Evolutionary conservation across 345 rosid genomes (phyloP).

Genomic region (Lenwebbia sp.): DNA sequence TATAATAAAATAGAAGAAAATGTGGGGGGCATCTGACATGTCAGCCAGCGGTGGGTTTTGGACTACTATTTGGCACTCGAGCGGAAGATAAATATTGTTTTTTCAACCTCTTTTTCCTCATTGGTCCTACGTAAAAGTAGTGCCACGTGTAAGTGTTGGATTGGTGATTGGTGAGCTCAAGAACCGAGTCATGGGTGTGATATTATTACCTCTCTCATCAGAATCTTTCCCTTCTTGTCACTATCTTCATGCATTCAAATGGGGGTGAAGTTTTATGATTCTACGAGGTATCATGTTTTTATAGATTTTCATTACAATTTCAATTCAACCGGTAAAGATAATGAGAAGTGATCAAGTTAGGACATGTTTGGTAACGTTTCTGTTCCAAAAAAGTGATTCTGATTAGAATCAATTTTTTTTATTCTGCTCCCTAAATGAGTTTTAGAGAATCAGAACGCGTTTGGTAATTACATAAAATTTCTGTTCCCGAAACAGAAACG

Average conservation of each 20-base stretch:
- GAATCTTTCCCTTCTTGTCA: not conserved
- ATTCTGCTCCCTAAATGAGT: too few species aligned
- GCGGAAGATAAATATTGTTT: not conserved
- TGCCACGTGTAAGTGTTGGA: not conserved
- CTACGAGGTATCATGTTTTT: not conserved
- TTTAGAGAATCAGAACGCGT: too few species aligned
- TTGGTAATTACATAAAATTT: too few species aligned
- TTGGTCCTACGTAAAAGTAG: too few species aligned
- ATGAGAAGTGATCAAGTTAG: not conserved
- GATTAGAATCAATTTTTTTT: too few species aligned
- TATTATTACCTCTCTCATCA: not conserved
- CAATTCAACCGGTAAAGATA: not conserved
- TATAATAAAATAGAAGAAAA: not conserved
- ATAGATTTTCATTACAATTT: not conserved
- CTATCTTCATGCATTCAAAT: not conserved
- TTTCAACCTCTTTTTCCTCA: too few species aligned
- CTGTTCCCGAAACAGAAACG: too few species aligned
- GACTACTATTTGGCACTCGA: not conserved
- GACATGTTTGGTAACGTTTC: too few species aligned
- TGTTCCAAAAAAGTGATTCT: too few species aligned
- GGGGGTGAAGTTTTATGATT: not conserved
- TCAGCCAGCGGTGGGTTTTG: not conserved
- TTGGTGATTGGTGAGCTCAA: not conserved
- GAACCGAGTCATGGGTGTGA: not conserved
- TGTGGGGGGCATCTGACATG: not conserved